phyloP scores from a whole-genome alignment of 495 filamentous ascomycete species.

The Penicillium pancosmium region DNA sequence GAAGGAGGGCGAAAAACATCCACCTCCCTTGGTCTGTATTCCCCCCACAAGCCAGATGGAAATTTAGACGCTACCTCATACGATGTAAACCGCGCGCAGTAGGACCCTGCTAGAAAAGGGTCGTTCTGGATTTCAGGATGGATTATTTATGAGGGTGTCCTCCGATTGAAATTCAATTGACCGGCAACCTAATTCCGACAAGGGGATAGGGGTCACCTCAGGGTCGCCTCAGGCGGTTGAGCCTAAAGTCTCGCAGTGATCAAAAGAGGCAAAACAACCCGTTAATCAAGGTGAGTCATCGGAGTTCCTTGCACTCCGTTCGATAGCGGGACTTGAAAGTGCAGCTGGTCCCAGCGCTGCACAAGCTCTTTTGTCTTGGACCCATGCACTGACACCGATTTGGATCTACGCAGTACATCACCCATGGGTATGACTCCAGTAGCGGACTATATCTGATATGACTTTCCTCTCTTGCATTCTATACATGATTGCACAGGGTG shows the following conservation, averaged over 20 bases:
- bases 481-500: not conserved
- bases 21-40: too few species aligned
- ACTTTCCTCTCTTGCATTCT: not conserved
- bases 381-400: conserved; percentile 37
- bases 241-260: not conserved
- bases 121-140: not conserved
- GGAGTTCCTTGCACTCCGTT: conserved; percentile 40
- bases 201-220: not conserved
- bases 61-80: too few species aligned
- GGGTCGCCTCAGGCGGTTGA: conserved; percentile 1
- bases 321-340: conserved; percentile 67
- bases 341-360: conserved; percentile 73
- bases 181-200: not conserved
- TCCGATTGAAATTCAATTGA: not conserved
- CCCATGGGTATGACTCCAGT: not conserved
- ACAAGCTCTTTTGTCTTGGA: conserved; percentile 58
- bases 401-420: not conserved
- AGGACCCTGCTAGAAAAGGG: too few species aligned
- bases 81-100: too few species aligned
- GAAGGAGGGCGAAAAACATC: too few species aligned
- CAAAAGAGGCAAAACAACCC: not conserved
- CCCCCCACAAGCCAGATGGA: too few species aligned
- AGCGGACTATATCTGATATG: not conserved
- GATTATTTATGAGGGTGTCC: not conserved
- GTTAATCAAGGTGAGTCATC: conserved; percentile 1